Conservation (phyloP, 2,329 filamentous ascomycete genomes). For the Diplodia mutila region DNA sequence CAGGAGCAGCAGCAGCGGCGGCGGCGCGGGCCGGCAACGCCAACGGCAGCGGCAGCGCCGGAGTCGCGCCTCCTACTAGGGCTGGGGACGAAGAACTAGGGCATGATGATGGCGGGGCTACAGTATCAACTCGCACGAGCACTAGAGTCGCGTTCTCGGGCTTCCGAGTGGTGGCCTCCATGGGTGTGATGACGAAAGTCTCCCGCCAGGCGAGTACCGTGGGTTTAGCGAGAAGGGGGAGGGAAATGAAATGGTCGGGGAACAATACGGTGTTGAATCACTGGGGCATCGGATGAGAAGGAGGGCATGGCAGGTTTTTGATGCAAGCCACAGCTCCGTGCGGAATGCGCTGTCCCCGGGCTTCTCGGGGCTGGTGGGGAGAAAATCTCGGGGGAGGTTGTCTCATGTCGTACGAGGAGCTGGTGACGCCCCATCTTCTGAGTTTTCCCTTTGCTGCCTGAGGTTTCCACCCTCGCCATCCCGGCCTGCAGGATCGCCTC, state of each 20-base stretch:
- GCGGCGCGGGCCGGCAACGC: neutral
- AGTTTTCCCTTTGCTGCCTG: neutral
- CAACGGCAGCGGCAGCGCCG: neutral
- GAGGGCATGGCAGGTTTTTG: conserved; percentile 1
- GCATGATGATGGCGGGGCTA: neutral
- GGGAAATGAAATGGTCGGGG: neutral
- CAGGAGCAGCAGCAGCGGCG: neutral
- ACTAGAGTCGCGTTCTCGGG: conserved; percentile 13
- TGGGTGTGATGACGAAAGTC: conserved; percentile 11
- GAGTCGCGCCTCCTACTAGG: neutral
- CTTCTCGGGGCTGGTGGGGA: conserved; percentile 1
- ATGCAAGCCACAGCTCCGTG: neutral
- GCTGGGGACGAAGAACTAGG: neutral
- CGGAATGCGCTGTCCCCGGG: neutral
- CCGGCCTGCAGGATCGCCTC: neutral
- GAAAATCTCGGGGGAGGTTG: conserved; percentile 17
- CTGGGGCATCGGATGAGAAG: conserved; percentile 10
- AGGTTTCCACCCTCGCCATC: neutral
- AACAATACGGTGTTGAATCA: neutral
- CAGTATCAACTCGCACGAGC: conserved; percentile 13
- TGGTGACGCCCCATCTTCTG: conserved; percentile 19
- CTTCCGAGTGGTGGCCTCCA: conserved; percentile 5
- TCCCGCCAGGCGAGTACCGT: conserved; percentile 10
- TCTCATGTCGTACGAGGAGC: conserved; percentile 23
- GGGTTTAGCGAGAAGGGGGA: neutral